Percentiles rank a stretch among this genome's conserved stretches.
Conservation (phyloP, 2,329 filamentous ascomycete species). For the Drechslerella dactyloides region DNA sequence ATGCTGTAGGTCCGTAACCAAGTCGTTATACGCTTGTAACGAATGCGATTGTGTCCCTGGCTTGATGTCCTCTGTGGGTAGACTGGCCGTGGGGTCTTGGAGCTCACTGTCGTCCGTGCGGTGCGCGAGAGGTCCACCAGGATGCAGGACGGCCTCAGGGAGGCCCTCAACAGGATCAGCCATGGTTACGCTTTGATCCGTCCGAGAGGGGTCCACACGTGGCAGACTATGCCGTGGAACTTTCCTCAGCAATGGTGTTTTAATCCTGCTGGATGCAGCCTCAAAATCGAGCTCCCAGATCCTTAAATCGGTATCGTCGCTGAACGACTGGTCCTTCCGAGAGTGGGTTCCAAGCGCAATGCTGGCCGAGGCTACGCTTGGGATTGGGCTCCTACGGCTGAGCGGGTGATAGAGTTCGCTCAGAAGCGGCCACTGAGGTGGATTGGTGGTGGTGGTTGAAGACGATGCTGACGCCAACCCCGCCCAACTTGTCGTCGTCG, state of each 20-base stretch:
- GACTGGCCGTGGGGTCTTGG: not conserved
- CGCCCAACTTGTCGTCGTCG: slow-evolving; percentile 44
- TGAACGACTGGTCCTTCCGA: slow-evolving; percentile 27
- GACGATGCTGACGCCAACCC: slow-evolving; percentile 41
- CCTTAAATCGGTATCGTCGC: slow-evolving; percentile 36
- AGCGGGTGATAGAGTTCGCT: slow-evolving; percentile 46
- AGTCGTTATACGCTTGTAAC: slow-evolving; percentile 37
- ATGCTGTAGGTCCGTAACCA: slow-evolving; percentile 40
- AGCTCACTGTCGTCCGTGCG: slow-evolving; percentile 16
- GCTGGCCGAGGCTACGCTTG: slow-evolving; percentile 27
- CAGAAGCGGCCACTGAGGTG: slow-evolving; percentile 46
- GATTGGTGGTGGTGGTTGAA: slow-evolving; percentile 42
- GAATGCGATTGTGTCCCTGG: slow-evolving; percentile 16
- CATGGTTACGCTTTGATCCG: slow-evolving; percentile 9
- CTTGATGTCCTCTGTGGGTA: slow-evolving; percentile 4
- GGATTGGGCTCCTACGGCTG: slow-evolving; percentile 37
- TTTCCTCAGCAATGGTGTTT: slow-evolving; percentile 15
- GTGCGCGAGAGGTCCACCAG: not conserved
- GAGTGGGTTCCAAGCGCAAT: slow-evolving; percentile 40
- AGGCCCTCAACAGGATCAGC: slow-evolving; percentile 13
- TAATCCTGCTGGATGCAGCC: slow-evolving; percentile 17
- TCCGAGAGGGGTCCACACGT: not conserved
- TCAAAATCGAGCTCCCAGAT: slow-evolving; percentile 45
- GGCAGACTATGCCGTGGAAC: slow-evolving; percentile 23
- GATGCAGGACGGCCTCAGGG: not conserved